These are phyloP conservation scores for Rutstroemia sp. DNA, from an alignment of 2,329 filamentous ascomycete genomes.

Conservation along the genomic window DNA sequence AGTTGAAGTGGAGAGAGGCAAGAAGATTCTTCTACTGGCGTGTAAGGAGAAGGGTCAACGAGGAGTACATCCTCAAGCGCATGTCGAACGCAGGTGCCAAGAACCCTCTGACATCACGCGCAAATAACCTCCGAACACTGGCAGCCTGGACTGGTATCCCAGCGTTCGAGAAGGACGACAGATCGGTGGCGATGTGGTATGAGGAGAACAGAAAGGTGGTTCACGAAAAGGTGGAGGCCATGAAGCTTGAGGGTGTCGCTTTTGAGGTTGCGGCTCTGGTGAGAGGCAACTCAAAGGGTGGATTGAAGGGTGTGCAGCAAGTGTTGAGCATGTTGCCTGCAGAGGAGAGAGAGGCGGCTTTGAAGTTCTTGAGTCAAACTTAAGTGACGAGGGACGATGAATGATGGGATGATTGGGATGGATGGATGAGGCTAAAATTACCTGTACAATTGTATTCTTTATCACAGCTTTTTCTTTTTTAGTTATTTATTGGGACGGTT, in stretches of 20 bases:
- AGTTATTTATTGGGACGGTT: no score
- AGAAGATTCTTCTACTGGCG: slow-evolving; percentile 99
- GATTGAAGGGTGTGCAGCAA: slow-evolving; percentile 67
- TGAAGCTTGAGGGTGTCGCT: slow-evolving; percentile 70
- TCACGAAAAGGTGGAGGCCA: slow-evolving; percentile 71
- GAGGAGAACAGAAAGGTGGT: slow-evolving; percentile 86
- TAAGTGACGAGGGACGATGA: slow-evolving; percentile 1
- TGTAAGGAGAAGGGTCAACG: slow-evolving; percentile 89
- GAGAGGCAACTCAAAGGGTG: slow-evolving; percentile 54
- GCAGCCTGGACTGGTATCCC: slow-evolving; percentile 75
- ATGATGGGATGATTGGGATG: not conserved
- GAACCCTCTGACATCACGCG: slow-evolving; percentile 46
- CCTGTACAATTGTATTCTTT: no score
- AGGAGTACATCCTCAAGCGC: slow-evolving; percentile 93
- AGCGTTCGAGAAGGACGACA: slow-evolving; percentile 72
- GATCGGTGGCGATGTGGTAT: slow-evolving; percentile 86
- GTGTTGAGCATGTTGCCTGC: slow-evolving; percentile 81
- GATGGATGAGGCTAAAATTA: no score
- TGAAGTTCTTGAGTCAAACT: slow-evolving; percentile 26
- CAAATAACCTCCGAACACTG: slow-evolving; percentile 64
- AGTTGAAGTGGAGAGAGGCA: slow-evolving; percentile 79
- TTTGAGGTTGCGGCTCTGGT: slow-evolving; percentile 63
- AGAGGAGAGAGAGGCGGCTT: slow-evolving; percentile 64
- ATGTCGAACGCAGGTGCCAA: slow-evolving; percentile 46
- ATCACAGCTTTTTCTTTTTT: no score